Evolutionary conservation across 2,329 filamentous ascomycete species (phyloP).

Genomic region (Hypomyces perniciosus): DNA sequence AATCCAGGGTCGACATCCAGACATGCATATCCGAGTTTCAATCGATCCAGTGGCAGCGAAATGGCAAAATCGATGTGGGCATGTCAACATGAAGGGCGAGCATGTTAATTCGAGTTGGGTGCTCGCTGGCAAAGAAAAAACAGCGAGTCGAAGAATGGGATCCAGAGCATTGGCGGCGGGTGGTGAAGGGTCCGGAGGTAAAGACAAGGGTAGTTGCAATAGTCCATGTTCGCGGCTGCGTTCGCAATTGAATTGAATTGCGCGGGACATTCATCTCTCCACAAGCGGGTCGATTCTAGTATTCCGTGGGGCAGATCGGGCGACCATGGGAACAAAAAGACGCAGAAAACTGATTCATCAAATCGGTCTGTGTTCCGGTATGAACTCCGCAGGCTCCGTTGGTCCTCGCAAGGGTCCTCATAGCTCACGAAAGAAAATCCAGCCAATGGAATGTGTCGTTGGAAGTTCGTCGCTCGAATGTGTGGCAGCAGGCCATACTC

Average conservation of each 20-base stretch:
- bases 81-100: too few species aligned
- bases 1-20: constrained; percentile 3
- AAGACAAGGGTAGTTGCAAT: not conserved
- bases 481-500: constrained; percentile 32
- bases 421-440: constrained; percentile 8
- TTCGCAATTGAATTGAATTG: constrained; percentile 30
- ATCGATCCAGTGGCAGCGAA: too few species aligned
- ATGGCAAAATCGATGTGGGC: too few species aligned
- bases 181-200: not conserved
- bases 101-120: too few species aligned
- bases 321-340: constrained; percentile 7
- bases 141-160: too few species aligned
- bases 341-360: constrained; percentile 16
- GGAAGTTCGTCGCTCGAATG: constrained; percentile 6
- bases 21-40: not conserved
- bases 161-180: too few species aligned
- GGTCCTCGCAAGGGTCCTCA: constrained; percentile 9
- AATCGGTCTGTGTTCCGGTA: constrained; percentile 20
- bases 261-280: constrained; percentile 11
- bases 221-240: constrained; percentile 24
- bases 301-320: constrained; percentile 4
- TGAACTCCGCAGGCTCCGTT: constrained; percentile 7
- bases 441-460: constrained; percentile 7
- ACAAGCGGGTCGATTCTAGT: constrained; percentile 5
- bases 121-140: too few species aligned